Evolutionary conservation across 768 basidiomycete species (phyloP), one percentile per base, ranked within the genome.

Genomic region (Tricholoma furcatifolium): DNA sequence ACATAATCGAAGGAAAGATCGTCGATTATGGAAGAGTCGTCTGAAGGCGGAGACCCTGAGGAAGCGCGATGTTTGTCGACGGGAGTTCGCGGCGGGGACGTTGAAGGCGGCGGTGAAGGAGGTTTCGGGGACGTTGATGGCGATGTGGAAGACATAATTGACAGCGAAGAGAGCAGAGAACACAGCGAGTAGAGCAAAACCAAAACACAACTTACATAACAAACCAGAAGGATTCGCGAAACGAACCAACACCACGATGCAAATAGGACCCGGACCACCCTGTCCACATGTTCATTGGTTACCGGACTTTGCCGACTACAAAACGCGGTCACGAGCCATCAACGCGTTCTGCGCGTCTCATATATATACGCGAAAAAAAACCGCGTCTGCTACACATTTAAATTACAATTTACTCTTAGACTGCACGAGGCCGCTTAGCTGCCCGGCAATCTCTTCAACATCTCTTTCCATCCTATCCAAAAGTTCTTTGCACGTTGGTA

Each of bases 401-500:
- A 23, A 43, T 58, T 70, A 81, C 57, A 81, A 51, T 60, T 75
- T 78, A 9, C 74, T 64, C 60, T 70, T 72, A 20, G 50, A 20
- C 36, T 64, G 59, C 24, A 70, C 61, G 17, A 73, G 23, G 34
- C 63, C 66, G 20, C 63, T 67, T 62, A 90, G 59, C 11, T 74
- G 65, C 15, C 68, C 73, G 44, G 94, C 80, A 44, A 85, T 79
- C 50, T 80, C 80, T 66, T 88, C 87, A 0, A 85, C 85, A 63
- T 93, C 92, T 46, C 65, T 74, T 72, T 92, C 94, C 41, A 96
- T 79, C 58, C 80, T 73, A 15, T 65, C 61, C 49, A 96, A 55
- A 27, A 97, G 70, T 47, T 76, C 87, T 51, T 85, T 76, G 70
- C 92, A 95, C 1, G 87, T 88, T 12, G 91, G 91, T 39, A 91